Evolutionary conservation across 176 grass and related monocot genomes (phyloP), one percentile per base, ranked within the genome.

Genomic region (Juncus effusus): DNA sequence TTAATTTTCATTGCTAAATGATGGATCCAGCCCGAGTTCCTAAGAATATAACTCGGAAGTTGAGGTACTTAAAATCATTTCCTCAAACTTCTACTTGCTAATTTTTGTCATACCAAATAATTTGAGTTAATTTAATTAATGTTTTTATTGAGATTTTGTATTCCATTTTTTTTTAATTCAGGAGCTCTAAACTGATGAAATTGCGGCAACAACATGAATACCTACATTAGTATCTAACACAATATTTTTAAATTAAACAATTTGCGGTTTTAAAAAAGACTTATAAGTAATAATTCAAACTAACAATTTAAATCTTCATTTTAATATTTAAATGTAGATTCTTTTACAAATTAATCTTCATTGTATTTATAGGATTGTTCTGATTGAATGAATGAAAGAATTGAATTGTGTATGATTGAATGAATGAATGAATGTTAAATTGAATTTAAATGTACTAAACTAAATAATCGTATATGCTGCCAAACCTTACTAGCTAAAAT

Each of bases 1-100:
- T 13, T 50, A 50, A 69, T n/a, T 56, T 39, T 47, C 45, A 53
- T 10, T n/a, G 7, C 35, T 38, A 40, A 37, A 41, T 72, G 57
- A 59, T 72, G 4, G 42, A 42, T 59, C 7, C 68, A 72, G 68
- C 38, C 57, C 68, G 15, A 72, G 52, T 59, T 72, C 68, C 57
- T 72, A 52, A 12, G 68, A 72, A 55, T 36, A 50, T 12, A 72
- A 59, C 68, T 72, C 68, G 16, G 68, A 72, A 42, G 52, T 16
- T 59, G 68, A 72, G 68, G 68, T 72, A 44, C 12, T 59, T 28
- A 28, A 47, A 28, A 47, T 47, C 19, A n/a, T 35, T n/a, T 56
- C 66, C 28, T 72, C 12, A 14, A 59, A 59, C 54, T 13, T 45
- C 44, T 72, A 41, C 7, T 14, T 56, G 13, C 0, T 37, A 56